Percentiles rank a stretch among this genome's conserved stretches.
Evolutionary conservation across 2,329 filamentous ascomycete species (phyloP).

Genomic region (Apiospora aurea): DNA sequence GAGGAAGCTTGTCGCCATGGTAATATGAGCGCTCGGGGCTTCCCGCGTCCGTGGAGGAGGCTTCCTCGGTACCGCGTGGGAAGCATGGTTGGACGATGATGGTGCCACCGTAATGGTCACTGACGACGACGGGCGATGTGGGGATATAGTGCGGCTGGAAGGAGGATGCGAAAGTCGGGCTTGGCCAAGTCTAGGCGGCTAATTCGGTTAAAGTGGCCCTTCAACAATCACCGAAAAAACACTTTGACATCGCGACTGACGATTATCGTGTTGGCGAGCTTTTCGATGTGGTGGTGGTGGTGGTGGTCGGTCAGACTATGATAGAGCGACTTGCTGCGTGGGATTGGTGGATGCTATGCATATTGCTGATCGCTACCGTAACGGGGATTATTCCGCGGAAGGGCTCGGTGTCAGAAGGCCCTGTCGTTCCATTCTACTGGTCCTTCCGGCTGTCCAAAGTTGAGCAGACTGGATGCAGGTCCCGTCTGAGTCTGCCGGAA

Average conservation of each 20-base stretch:
- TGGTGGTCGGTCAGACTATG: neutral
- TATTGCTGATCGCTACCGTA: slow-evolving; percentile 1
- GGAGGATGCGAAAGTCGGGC: slow-evolving; percentile 3
- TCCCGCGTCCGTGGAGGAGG: slow-evolving; percentile 14
- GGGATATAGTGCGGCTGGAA: slow-evolving; percentile 10
- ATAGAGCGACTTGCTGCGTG: neutral
- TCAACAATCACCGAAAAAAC: slow-evolving; percentile 12
- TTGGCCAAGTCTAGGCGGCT: slow-evolving; percentile 18
- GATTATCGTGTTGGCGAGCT: neutral
- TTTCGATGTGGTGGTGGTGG: slow-evolving; percentile 6
- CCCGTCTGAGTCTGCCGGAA: slow-evolving; percentile 2
- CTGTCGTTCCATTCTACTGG: slow-evolving; percentile 5
- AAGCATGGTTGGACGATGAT: slow-evolving; percentile 18
- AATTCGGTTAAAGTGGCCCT: slow-evolving; percentile 23
- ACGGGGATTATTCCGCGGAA: slow-evolving; percentile 11
- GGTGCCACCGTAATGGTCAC: neutral
- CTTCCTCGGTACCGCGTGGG: slow-evolving; percentile 6
- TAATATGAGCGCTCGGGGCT: neutral
- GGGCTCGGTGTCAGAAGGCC: neutral
- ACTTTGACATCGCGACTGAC: slow-evolving; percentile 11
- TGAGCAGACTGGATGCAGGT: neutral
- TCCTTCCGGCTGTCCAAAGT: neutral
- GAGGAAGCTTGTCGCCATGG: slow-evolving; percentile 16
- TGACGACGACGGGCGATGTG: neutral
- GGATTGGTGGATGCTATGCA: slow-evolving; percentile 15